phyloP scores from a whole-genome alignment of 495 filamentous ascomycete genomes.

The Xylaria nigripes region DNA sequence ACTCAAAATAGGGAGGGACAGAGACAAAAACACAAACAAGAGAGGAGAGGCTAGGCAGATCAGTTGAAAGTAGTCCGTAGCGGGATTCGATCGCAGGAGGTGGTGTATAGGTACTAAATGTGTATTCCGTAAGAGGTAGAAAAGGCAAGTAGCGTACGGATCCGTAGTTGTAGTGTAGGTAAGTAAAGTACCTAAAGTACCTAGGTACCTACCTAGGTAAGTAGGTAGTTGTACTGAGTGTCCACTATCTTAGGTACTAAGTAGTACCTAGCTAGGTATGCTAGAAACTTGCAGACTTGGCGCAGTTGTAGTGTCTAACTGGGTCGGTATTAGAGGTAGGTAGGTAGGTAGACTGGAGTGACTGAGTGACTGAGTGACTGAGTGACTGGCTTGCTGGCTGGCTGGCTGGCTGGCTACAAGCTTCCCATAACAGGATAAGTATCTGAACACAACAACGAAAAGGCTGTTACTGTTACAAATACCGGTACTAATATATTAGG shows the following conservation, averaged over 20 bases:
- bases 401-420: too few relatives aligned
- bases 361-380: too few relatives aligned
- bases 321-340: slow-evolving; percentile 24
- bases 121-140: too few relatives aligned
- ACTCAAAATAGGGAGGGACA: background rate
- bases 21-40: background rate
- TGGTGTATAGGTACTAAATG: slow-evolving; percentile 1
- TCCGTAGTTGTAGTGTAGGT: background rate
- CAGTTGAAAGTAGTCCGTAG: slow-evolving; percentile 6
- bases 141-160: too few relatives aligned
- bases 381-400: too few relatives aligned
- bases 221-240: background rate
- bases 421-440: too few relatives aligned
- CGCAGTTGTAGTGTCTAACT: slow-evolving; percentile 20
- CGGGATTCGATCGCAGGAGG: slow-evolving; percentile 9
- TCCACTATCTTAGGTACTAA: too few relatives aligned
- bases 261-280: too few relatives aligned
- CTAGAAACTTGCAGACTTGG: slow-evolving; percentile 20
- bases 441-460: too few relatives aligned
- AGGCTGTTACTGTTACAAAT: too few relatives aligned
- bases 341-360: background rate
- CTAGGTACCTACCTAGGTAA: too few relatives aligned
- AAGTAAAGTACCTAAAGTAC: slow-evolving; percentile 5
- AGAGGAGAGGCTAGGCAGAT: background rate
- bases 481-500: too few relatives aligned